Evolutionary conservation across 2,329 filamentous ascomycete genomes (phyloP).

Genomic region (Fusarium veterinarium): DNA sequence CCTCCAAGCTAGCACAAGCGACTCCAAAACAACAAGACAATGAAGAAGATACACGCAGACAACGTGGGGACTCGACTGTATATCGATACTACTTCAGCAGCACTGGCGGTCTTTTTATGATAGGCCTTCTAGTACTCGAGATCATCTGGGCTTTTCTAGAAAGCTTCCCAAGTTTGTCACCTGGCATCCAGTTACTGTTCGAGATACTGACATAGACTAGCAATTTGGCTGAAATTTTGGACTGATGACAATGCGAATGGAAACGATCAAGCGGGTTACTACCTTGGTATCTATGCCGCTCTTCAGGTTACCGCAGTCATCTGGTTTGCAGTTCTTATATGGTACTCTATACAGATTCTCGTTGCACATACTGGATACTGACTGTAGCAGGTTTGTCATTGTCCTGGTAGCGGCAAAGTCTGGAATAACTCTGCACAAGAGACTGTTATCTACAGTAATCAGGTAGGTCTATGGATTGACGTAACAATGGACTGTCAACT

Average conservation of each 20-base stretch:
- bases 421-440: slow-evolving; percentile 42
- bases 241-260: slow-evolving; percentile 34
- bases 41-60: slow-evolving; percentile 40
- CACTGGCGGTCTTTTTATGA: slow-evolving; percentile 40
- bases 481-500: background rate
- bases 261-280: slow-evolving; percentile 19
- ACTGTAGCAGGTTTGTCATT: slow-evolving; percentile 44
- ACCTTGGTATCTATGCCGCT: slow-evolving; percentile 44
- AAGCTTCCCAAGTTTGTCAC: slow-evolving; percentile 46
- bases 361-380: background rate
- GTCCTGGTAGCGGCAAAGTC: slow-evolving; percentile 45
- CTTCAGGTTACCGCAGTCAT: slow-evolving; percentile 37
- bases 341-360: slow-evolving; percentile 4
- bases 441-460: slow-evolving; percentile 41
- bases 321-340: slow-evolving; percentile 40
- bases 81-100: slow-evolving; percentile 48
- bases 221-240: slow-evolving; percentile 50
- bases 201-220: slow-evolving; percentile 18
- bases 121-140: slow-evolving; percentile 36
- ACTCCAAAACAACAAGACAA: background rate
- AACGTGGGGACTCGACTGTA: slow-evolving; percentile 45
- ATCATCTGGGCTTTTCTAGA: slow-evolving; percentile 45
- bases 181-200: background rate
- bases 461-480: background rate
- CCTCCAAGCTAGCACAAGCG: slow-evolving; percentile 8